Percentiles rank a stretch among this genome's conserved stretches.
phyloP scores from a whole-genome alignment of 495 filamentous ascomycete species.

The Aspergillus kassunensis region DNA sequence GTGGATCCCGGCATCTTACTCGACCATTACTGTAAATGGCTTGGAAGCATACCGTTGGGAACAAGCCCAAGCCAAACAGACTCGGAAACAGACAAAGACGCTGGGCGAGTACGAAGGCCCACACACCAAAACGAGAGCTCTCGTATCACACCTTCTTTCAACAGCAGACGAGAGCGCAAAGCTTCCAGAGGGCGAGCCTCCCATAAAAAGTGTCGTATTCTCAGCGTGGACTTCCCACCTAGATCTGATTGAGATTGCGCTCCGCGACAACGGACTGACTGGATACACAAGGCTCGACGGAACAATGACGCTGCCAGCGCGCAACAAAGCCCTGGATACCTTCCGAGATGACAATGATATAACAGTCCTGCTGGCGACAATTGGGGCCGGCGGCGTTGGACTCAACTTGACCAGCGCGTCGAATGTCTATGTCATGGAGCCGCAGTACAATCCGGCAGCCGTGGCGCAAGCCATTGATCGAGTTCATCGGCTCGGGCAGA shows the following conservation, averaged over 20 bases:
- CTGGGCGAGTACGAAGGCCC: slow-evolving; percentile 74
- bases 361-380: slow-evolving; percentile 82
- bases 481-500: slow-evolving; percentile 90
- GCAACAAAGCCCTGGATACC: slow-evolving; percentile 64
- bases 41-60: slow-evolving; percentile 56
- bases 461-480: slow-evolving; percentile 94
- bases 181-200: slow-evolving; percentile 54
- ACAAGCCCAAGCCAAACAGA: slow-evolving; percentile 43
- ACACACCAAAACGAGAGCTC: slow-evolving; percentile 82
- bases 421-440: slow-evolving; percentile 94
- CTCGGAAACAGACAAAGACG: slow-evolving; percentile 53
- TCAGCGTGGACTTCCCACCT: slow-evolving; percentile 92
- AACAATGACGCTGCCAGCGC: slow-evolving; percentile 68
- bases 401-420: slow-evolving; percentile 85
- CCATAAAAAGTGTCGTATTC: slow-evolving; percentile 88
- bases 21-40: slow-evolving; percentile 62
- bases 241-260: slow-evolving; percentile 84
- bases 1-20: slow-evolving; percentile 54
- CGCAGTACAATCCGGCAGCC: slow-evolving; percentile 92
- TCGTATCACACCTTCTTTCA: slow-evolving; percentile 62
- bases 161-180: slow-evolving; percentile 56
- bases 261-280: slow-evolving; percentile 60
- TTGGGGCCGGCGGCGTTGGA: slow-evolving; percentile 86
- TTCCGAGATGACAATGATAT: slow-evolving; percentile 73
- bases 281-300: slow-evolving; percentile 80